A percentile compares a stretch with the other conserved stretches of the same genome.
Conservation (phyloP, 2,329 filamentous ascomycete species). For the Stromatinia cepivora region DNA sequence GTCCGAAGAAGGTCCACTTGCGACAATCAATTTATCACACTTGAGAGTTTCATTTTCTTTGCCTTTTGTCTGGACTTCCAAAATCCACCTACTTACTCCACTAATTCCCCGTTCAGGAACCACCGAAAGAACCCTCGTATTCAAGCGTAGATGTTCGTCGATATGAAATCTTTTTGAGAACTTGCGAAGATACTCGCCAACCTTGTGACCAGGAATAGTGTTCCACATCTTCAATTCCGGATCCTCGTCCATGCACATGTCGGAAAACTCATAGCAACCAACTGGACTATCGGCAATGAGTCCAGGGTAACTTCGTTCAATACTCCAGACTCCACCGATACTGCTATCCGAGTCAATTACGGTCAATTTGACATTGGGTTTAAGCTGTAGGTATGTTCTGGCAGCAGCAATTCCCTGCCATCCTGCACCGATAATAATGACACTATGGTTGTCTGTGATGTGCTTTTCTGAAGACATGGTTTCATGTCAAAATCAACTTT, state of each 20-base stretch:
- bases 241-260: conserved; percentile 54
- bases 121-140: conserved; percentile 46
- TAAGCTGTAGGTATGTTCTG: conserved; percentile 58
- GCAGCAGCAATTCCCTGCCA: conserved; percentile 59
- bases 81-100: conserved; percentile 13
- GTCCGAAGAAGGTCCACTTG: conserved; percentile 24
- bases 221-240: conserved; percentile 19
- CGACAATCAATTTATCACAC: conserved; percentile 26
- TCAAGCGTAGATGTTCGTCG: conserved; percentile 25
- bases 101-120: not conserved
- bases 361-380: conserved; percentile 55
- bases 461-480: conserved; percentile 1
- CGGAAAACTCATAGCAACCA: conserved; percentile 70
- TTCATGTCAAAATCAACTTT: not conserved
- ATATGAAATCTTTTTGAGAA: conserved; percentile 27
- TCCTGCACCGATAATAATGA: conserved; percentile 40
- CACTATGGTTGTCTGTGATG: not conserved
- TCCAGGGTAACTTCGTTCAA: conserved; percentile 63
- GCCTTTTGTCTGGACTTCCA: conserved; percentile 18
- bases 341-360: conserved; percentile 59
- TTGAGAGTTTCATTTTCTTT: conserved; percentile 3
- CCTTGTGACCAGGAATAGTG: conserved; percentile 21
- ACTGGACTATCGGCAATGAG: conserved; percentile 72
- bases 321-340: conserved; percentile 68
- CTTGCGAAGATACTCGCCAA: conserved; percentile 29